A percentile compares a stretch with the other conserved stretches of the same genome.
phyloP scores from a whole-genome alignment of 140 eudicot genomes.

The Cichorium intybus region DNA sequence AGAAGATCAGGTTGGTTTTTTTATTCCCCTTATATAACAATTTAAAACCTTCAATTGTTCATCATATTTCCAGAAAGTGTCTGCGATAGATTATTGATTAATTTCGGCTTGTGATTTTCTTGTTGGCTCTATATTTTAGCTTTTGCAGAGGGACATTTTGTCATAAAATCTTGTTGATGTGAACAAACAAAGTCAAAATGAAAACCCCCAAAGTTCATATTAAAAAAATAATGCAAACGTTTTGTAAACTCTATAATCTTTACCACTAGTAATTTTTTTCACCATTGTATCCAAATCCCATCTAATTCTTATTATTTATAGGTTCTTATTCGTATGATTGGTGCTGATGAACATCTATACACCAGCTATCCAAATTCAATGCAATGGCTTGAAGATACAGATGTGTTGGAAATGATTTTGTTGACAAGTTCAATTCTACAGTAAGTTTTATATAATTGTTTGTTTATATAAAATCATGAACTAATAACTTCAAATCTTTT shows the following conservation, averaged over 20 bases:
- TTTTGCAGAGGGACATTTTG: too few relatives aligned
- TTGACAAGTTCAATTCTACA: constrained; percentile 85
- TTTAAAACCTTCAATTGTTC: too few relatives aligned
- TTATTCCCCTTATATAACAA: not conserved
- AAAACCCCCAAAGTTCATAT: too few relatives aligned
- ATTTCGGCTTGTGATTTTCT: too few relatives aligned
- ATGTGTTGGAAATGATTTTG: constrained; percentile 94
- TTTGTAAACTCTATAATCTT: constrained; percentile 35
- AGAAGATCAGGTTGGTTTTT: constrained; percentile 57
- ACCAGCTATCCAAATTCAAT: constrained; percentile 60
- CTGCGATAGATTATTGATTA: too few relatives aligned
- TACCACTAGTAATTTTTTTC: not conserved
- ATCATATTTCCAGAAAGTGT: too few relatives aligned
- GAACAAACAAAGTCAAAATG: too few relatives aligned
- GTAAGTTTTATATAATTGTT: constrained; percentile 43
- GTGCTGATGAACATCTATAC: constrained; percentile 94
- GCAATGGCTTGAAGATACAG: constrained; percentile 90
- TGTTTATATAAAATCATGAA: constrained; percentile 1
- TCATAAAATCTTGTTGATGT: too few relatives aligned
- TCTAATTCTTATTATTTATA: constrained; percentile 32
- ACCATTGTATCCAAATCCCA: constrained; percentile 6
- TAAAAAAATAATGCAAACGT: too few relatives aligned
- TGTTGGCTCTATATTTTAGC: too few relatives aligned
- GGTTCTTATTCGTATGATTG: constrained; percentile 95
- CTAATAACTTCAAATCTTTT: constrained; percentile 15